Base-by-base conservation (phyloP, 2,329 filamentous ascomycete species). In the Colletotrichum ledebouriae region DNA sequence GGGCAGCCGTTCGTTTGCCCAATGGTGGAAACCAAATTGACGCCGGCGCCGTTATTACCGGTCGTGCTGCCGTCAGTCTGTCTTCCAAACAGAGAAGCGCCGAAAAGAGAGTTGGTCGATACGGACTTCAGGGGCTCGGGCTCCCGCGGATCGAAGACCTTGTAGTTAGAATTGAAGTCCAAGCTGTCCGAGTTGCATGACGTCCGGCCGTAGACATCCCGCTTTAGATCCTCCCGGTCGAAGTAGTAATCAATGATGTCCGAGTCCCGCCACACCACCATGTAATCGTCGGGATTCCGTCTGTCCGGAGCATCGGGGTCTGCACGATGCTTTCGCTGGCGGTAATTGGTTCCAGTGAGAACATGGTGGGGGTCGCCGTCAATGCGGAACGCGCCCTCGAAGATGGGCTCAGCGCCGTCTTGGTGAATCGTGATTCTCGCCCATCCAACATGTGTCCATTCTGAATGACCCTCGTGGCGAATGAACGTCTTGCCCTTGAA, bases 241-340 rank as follows among this genome's bases (percentile, higher is more conserved):
- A 75, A 75, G 70, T 74, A 76, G 67, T 76, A 73, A 17, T 77
- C 74, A 37, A 82, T 78, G 75, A 98, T 89, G 78, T 99, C 96
- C 33, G 94, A 97, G 76, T 98, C 94, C 72, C 94, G 89, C 86
- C 93, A 98, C 1, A 98, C 86, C 41, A 98, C 85, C 94, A 99
- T 96, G 76, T 88, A 91, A 70, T 97, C 92, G 37, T 90, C 86
- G 4, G 76, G 74, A 20, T 82, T 84, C 52, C 82, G 79, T 34
- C 84, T 76, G 33, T 76, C 71, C 13, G 86, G 81, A 7, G 93
- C 77, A 29, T 86, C 82, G 2, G 94, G 93, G 77, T 99, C 96
- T 50, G 90, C 82, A 22, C 82, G 78, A 70, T 93, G 88, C 75
- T 88, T 91, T 52, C 93, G 94, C 72, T 88, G 85, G 76, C 88